Evolutionary conservation across 805 yeast genomes (phyloP).

Genomic region (Candida cerambycidarum): DNA sequence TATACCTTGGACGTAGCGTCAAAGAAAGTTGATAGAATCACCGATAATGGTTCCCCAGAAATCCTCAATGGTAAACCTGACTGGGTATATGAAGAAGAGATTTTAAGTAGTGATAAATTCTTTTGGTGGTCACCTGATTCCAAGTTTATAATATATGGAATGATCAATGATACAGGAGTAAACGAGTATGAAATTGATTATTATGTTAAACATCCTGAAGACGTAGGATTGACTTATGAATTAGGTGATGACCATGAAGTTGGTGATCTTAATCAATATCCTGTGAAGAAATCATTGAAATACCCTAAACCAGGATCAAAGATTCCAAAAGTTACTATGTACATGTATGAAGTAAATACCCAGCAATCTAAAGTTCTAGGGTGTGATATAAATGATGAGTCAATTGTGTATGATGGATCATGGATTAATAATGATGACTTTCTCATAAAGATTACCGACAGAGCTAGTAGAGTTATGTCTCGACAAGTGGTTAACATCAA

Average conservation of each 20-base stretch:
- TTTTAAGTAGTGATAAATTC: constrained; percentile 54
- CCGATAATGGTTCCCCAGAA: constrained; percentile 51
- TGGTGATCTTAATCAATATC: constrained; percentile 41
- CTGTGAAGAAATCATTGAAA: constrained; percentile 44
- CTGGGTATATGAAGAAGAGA: constrained; percentile 87
- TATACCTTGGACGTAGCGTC: constrained; percentile 42
- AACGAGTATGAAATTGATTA: constrained; percentile 51
- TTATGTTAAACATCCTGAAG: constrained; percentile 38
- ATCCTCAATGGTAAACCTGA: constrained; percentile 72
- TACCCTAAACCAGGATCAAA: constrained; percentile 74
- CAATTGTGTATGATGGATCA: constrained; percentile 57
- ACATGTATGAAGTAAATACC: constrained; percentile 35
- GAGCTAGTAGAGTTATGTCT: constrained; percentile 55
- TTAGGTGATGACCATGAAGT: not conserved
- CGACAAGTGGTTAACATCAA: constrained; percentile 45
- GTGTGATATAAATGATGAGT: constrained; percentile 30
- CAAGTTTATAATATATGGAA: constrained; percentile 51
- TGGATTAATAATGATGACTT: constrained; percentile 56
- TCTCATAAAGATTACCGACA: constrained; percentile 61
- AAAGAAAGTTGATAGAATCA: constrained; percentile 29
- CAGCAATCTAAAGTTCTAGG: constrained; percentile 16
- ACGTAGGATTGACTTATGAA: constrained; percentile 13
- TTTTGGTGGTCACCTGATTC: constrained; percentile 78
- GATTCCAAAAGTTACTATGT: constrained; percentile 54
- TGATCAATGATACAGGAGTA: constrained; percentile 60